Base-by-base conservation (phyloP, 2,329 filamentous ascomycete species). In the Exophiala alcalophila region DNA sequence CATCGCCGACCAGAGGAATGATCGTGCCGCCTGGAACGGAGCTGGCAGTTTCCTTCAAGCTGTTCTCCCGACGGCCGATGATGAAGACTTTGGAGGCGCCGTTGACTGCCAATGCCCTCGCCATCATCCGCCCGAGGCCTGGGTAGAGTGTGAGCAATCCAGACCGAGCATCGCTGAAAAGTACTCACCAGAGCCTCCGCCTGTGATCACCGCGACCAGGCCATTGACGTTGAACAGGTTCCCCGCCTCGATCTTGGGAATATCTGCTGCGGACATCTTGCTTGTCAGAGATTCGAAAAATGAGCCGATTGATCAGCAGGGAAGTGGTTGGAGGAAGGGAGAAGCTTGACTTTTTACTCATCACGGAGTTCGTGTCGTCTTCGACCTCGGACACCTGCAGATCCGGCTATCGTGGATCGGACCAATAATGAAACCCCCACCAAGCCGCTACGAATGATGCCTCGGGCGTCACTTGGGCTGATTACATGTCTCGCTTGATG, bases 21-120 rank as follows among this genome's bases (percentile, higher is more conserved):
- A 74, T 71, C 31, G 54, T 65, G 37, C 54, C 61, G 32, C 40
- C 38, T 3, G 49, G 49, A 4, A 56, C 69, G 66, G 47, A 63
- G 3, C 71, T 68, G 6, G 72, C 72, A n/a, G 61, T 60, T 19
- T 50, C 42, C 29, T 71, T 59, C 20, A 77, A 64, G 1, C 60
- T 57, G 10, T 71, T 63, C 47, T 63, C 58, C 2, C 73, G 70
- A 1, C 73, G 67, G n/a, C 72, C 72, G 8, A 76, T 59, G 40
- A 77, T 72, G 58, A 75, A 77, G 31, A 77, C 69, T 44, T 70
- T 74, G 28, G 66, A 65, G 4, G 74, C 73, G 5, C 73, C 71
- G 33, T 75, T 74, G 14, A 62, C 61, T 9, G 60, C 65, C 1
- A 71, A 59, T 0, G 69, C 64, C 34, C 63, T 59, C 5, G 70